These are phyloP conservation scores for Phytophthora foliorum DNA, from an alignment of 352 stramenopile genomes.

Conservation along the genomic window DNA sequence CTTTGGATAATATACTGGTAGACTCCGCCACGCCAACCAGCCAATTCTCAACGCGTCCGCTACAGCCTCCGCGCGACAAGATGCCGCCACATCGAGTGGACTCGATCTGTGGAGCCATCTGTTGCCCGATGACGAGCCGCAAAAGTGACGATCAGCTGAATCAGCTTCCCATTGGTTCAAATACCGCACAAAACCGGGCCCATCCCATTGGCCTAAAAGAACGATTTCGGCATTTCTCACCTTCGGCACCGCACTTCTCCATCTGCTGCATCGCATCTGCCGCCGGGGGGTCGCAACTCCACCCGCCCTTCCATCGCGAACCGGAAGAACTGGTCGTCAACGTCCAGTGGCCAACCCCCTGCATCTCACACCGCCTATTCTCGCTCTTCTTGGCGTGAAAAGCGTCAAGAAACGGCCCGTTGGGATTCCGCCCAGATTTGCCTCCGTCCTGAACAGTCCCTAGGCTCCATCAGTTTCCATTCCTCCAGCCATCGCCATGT, in stretches of 20 bases:
- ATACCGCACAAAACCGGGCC: neutral
- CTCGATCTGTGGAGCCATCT: no score
- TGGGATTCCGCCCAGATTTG: slow-evolving; percentile 21
- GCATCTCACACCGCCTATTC: neutral
- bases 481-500: slow-evolving; percentile 27
- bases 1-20: no score
- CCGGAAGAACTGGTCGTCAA: neutral
- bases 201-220: no score
- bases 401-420: slow-evolving; percentile 28
- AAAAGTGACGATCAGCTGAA: neutral
- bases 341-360: neutral
- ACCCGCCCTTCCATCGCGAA: neutral
- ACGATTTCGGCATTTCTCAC: no score
- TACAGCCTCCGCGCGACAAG: no score
- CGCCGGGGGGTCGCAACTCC: neutral
- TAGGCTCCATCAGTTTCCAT: slow-evolving; percentile 10
- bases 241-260: slow-evolving; percentile 8
- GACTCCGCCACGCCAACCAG: no score
- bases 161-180: neutral
- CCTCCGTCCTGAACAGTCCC: slow-evolving; percentile 3
- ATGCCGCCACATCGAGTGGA: no score
- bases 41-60: no score
- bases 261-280: neutral
- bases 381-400: neutral
- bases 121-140: neutral